Percentiles rank a stretch among this genome's conserved stretches.
Evolutionary conservation across 805 yeast species (phyloP).

Genomic region (Aciculoconidium aculeatum): DNA sequence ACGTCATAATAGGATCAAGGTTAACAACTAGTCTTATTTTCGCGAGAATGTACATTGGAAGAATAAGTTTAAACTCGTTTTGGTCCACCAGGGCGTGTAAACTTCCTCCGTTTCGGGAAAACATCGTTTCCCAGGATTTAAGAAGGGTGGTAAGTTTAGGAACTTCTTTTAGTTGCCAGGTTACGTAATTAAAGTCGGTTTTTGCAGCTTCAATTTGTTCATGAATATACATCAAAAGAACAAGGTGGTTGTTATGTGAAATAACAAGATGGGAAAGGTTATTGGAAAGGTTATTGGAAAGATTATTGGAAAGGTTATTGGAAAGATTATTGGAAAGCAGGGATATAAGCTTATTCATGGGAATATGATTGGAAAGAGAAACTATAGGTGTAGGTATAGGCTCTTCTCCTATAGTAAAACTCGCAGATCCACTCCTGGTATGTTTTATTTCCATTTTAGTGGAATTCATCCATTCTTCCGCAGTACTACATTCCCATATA

Average conservation of each 20-base stretch:
- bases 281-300: no score
- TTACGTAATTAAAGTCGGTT: slow-evolving; percentile 42
- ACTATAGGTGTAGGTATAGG: no score
- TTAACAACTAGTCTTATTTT: slow-evolving; percentile 60
- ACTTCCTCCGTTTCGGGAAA: slow-evolving; percentile 58
- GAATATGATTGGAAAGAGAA: no score
- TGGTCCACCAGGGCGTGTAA: slow-evolving; percentile 48
- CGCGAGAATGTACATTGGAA: slow-evolving; percentile 63
- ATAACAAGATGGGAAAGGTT: no score
- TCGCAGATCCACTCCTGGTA: no score
- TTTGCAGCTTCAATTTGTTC: slow-evolving; percentile 49
- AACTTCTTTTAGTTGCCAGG: slow-evolving; percentile 61
- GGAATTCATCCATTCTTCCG: no score
- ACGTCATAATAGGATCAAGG: slow-evolving; percentile 54
- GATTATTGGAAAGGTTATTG: no score
- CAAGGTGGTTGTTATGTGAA: slow-evolving; percentile 47
- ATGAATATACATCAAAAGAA: slow-evolving; percentile 59
- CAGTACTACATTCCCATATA: no score
- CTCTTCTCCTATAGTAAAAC: no score
- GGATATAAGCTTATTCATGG: no score
- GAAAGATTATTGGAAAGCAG: no score
- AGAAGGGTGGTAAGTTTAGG: slow-evolving; percentile 54
- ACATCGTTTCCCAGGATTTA: slow-evolving; percentile 63
- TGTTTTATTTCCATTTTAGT: no score
- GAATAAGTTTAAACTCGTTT: slow-evolving; percentile 55